Evolutionary conservation across 805 yeast species (phyloP).

Genomic region (Saccharomycopsis sp.): DNA sequence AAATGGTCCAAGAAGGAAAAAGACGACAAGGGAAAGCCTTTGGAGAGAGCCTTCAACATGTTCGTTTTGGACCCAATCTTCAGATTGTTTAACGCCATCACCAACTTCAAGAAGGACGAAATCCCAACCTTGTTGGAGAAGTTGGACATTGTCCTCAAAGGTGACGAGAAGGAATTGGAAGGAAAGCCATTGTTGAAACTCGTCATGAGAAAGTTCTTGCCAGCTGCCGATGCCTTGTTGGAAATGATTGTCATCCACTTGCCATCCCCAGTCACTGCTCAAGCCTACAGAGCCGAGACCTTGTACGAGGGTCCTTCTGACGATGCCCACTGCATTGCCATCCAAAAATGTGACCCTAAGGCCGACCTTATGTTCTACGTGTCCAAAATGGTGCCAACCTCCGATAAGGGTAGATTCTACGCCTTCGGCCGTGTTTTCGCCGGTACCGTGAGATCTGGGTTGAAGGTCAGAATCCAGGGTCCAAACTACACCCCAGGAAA

Average conservation of each 20-base stretch:
- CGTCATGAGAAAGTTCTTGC: conserved; percentile 99
- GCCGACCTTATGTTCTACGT: conserved; percentile 98
- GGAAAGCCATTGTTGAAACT: conserved; percentile 98
- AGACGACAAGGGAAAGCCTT: conserved; percentile 90
- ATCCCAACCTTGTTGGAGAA: conserved; percentile 86
- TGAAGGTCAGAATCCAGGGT: conserved; percentile 99
- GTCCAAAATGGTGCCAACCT: conserved; percentile 99
- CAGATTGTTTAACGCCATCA: conserved; percentile 93
- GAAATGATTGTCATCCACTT: conserved; percentile 98
- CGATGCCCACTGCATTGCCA: conserved; percentile 84
- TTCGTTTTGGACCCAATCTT: conserved; percentile 98
- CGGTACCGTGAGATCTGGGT: conserved; percentile 98
- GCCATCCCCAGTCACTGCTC: conserved; percentile 99
- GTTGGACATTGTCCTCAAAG: conserved; percentile 88
- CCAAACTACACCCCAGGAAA: conserved; percentile 99
- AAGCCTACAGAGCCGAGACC: conserved; percentile 97
- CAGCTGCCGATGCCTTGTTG: conserved; percentile 99
- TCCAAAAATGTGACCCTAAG: conserved; percentile 96
- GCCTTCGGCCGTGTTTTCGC: conserved; percentile 99
- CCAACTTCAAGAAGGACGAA: conserved; percentile 99
- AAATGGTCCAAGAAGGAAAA: conserved; percentile 96
- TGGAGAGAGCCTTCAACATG: conserved; percentile 99
- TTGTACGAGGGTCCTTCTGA: conserved; percentile 98
- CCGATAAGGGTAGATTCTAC: conserved; percentile 99
- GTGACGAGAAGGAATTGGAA: conserved; percentile 96